Percentiles rank a stretch among this genome's conserved stretches.
phyloP scores from a whole-genome alignment of 768 basidiomycete species.

The Calocybe cyanea region DNA sequence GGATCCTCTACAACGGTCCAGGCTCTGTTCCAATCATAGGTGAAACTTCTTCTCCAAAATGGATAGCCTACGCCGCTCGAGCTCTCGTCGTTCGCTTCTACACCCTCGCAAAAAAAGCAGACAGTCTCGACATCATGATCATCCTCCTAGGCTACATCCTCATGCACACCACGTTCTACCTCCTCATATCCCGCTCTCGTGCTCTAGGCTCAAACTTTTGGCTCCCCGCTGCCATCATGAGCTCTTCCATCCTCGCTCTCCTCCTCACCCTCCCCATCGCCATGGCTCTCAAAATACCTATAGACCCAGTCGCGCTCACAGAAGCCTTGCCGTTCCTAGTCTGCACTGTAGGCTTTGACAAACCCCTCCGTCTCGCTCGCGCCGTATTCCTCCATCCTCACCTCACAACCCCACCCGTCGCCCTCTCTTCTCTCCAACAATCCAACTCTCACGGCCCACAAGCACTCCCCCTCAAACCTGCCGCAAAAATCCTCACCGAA shows the following conservation, averaged over 20 bases:
- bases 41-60: slow-evolving; percentile 77
- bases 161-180: slow-evolving; percentile 94
- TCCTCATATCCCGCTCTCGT: slow-evolving; percentile 84
- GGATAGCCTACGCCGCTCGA: slow-evolving; percentile 82
- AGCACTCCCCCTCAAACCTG: slow-evolving; percentile 53
- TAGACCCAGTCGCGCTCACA: slow-evolving; percentile 90
- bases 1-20: slow-evolving; percentile 16
- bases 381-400: slow-evolving; percentile 87
- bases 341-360: slow-evolving; percentile 97
- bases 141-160: slow-evolving; percentile 91
- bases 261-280: slow-evolving; percentile 80
- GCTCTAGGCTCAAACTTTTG: slow-evolving; percentile 69
- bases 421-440: slow-evolving; percentile 18
- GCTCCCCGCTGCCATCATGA: slow-evolving; percentile 66
- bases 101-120: slow-evolving; percentile 64
- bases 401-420: slow-evolving; percentile 36
- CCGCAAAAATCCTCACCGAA: slow-evolving; percentile 80
- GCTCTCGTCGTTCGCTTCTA: slow-evolving; percentile 21
- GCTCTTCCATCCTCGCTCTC: slow-evolving; percentile 79
- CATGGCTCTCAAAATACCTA: slow-evolving; percentile 69
- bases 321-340: slow-evolving; percentile 98
- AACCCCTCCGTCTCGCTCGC: slow-evolving; percentile 86
- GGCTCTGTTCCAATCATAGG: slow-evolving; percentile 35
- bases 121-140: slow-evolving; percentile 92
- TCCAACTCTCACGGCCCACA: slow-evolving; percentile 36